Percentiles rank a stretch among this genome's conserved stretches.
Conservation (phyloP, 768 basidiomycete genomes). For the Suillus luteus region DNA sequence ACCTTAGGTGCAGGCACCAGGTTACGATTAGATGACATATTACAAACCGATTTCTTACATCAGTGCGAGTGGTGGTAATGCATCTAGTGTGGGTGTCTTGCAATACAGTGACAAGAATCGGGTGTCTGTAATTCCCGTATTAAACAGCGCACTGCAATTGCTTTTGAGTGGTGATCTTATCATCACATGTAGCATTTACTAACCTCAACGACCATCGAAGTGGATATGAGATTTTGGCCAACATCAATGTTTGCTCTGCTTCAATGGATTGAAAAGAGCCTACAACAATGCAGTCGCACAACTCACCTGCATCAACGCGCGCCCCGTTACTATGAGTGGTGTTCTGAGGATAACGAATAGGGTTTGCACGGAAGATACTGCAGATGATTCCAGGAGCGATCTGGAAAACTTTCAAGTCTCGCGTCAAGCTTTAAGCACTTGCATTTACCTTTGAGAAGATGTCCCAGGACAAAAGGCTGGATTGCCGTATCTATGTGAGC, state of each 20-base stretch:
- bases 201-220: conserved; percentile 24
- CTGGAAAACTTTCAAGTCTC: conserved; percentile 24
- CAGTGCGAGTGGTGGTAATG: background rate
- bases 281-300: background rate
- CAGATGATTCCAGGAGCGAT: conserved; percentile 46
- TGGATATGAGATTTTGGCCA: conserved; percentile 18
- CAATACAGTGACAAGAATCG: background rate
- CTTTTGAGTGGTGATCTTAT: background rate
- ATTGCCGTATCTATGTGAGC: conserved; percentile 12
- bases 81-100: background rate
- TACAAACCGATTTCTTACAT: conserved; percentile 3
- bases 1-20: too few relatives aligned
- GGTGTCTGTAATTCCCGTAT: background rate
- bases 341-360: conserved; percentile 25
- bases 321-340: conserved; percentile 19
- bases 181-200: background rate
- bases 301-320: background rate
- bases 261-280: background rate
- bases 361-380: conserved; percentile 46
- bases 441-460: conserved; percentile 22
- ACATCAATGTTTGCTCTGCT: background rate
- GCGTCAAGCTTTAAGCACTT: conserved; percentile 20
- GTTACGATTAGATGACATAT: background rate
- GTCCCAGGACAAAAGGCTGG: conserved; percentile 36
- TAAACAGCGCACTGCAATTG: conserved; percentile 4